Evolutionary conservation across 2,329 filamentous ascomycete species (phyloP).

Genomic region (Falciphora oryzae): DNA sequence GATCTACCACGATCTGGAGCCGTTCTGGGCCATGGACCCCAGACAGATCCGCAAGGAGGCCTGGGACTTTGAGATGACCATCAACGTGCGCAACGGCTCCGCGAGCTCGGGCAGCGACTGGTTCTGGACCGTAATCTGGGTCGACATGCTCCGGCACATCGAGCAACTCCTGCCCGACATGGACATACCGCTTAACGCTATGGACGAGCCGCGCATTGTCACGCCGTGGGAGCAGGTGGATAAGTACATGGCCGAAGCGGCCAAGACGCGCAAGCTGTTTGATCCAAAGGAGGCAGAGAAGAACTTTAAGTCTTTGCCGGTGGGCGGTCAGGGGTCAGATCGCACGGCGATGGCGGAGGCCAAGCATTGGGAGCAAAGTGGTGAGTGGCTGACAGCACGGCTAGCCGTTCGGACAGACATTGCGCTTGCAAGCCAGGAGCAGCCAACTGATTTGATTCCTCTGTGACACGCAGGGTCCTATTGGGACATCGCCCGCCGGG

Average conservation of each 20-base stretch:
- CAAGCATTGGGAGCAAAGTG: conserved; percentile 46
- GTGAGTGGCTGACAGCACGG: conserved; percentile 27
- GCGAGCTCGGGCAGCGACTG: conserved; percentile 47
- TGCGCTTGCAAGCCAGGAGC: neutral
- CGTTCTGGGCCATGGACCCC: conserved; percentile 48
- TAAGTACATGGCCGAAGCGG: conserved; percentile 45
- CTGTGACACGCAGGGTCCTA: conserved; percentile 36
- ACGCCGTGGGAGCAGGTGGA: conserved; percentile 58
- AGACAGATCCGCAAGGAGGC: conserved; percentile 44
- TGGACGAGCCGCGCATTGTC: conserved; percentile 62
- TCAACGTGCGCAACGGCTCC: conserved; percentile 48
- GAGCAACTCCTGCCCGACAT: conserved; percentile 56
- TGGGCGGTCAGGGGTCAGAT: conserved; percentile 29
- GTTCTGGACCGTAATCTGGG: conserved; percentile 55
- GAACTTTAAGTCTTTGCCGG: conserved; percentile 37
- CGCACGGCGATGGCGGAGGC: conserved; percentile 27
- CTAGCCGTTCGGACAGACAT: neutral
- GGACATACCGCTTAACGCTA: conserved; percentile 60
- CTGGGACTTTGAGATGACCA: conserved; percentile 53
- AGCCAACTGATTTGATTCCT: neutral
- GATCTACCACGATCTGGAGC: conserved; percentile 56
- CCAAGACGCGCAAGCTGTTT: conserved; percentile 38
- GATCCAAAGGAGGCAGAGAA: conserved; percentile 37
- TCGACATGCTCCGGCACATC: conserved; percentile 46
- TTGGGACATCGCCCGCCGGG: conserved; percentile 52